Conservation (phyloP, 768 basidiomycete species). For the Trametes sanguinea region DNA sequence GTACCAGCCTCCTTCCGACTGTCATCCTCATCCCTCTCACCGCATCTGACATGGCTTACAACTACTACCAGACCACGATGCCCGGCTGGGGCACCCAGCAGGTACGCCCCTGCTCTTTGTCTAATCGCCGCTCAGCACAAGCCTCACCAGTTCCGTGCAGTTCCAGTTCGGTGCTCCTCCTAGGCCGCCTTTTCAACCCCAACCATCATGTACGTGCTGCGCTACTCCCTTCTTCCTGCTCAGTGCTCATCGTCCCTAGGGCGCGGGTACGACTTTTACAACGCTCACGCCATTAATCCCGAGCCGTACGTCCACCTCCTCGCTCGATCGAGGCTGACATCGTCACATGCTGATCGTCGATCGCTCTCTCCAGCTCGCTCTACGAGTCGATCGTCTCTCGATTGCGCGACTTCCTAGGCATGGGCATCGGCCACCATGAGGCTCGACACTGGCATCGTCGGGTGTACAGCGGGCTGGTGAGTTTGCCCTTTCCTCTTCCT, state of each 20-base stretch:
- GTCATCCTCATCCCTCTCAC: slow-evolving; percentile 39
- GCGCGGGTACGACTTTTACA: slow-evolving; percentile 63
- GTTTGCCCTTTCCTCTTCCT: slow-evolving; percentile 19
- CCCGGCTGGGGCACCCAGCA: slow-evolving; percentile 54
- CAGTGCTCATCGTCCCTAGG: slow-evolving; percentile 39
- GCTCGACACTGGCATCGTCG: slow-evolving; percentile 67
- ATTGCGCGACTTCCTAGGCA: slow-evolving; percentile 24
- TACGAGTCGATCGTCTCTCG: slow-evolving; percentile 41
- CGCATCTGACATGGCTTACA: slow-evolving; percentile 21
- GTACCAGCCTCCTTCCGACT: slow-evolving; percentile 46
- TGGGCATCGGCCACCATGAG: slow-evolving; percentile 59
- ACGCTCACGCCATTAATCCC: slow-evolving; percentile 56
- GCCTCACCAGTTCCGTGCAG: slow-evolving; percentile 20
- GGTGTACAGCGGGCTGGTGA: slow-evolving; percentile 63
- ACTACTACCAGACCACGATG: slow-evolving; percentile 26
- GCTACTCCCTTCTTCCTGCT: slow-evolving; percentile 35
- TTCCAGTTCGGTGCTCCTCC: slow-evolving; percentile 39
- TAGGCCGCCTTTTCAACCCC: slow-evolving; percentile 42
- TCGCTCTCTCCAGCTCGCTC: slow-evolving; percentile 30
- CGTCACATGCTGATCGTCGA: neutral
- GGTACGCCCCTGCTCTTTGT: slow-evolving; percentile 29
- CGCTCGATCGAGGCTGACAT: slow-evolving; percentile 19
- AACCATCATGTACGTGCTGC: slow-evolving; percentile 52
- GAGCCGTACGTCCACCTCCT: slow-evolving; percentile 51
- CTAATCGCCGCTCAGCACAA: neutral